Evolutionary conservation across 2,329 filamentous ascomycete genomes (phyloP), one percentile per base, ranked within the genome.

Genomic region (Pseudogymnoascus sp.): DNA sequence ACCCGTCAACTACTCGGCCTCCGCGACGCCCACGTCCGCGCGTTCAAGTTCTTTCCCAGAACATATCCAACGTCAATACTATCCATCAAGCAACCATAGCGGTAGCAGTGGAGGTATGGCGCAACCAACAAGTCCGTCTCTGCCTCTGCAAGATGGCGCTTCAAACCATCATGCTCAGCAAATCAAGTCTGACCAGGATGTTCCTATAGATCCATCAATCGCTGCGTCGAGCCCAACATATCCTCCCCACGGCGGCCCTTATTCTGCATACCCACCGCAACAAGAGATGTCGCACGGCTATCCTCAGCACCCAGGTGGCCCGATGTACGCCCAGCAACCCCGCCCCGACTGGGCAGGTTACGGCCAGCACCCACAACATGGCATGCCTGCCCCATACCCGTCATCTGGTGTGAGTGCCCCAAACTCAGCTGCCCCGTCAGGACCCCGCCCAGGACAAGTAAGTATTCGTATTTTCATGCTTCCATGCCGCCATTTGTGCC

Each of bases 171-270:
- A 88, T 81, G 83, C 85, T 81, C 82, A 84, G 77, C 83, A 86
- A 83, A 84, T 88, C 80, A 93, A 92, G 80, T 96, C 93, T 96
- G 90, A 96, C 92, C 85, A 85, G 85, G 89, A 92, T 87, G 87
- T 96, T 83, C 92, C 92, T 89, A 93, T 96, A 97, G 93, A 97
- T 96, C 92, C 93, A 75, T 96, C 92, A 78, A 96, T 97, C 77
- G 90, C 92, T 78, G 88, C 90, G 73, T 90, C 92, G 75, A 96
- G 92, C 83, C 93, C 93, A 66, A 93, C 91, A 73, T 97, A 96
- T 77, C 85, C 90, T 71, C 89, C 92, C 69, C 85, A 86, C 68
- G 67, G 65, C 73, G 80, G 83, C 67, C 87, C 90, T 76, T 96
- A 96, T 78, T 93, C 92, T 71, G 91, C 93, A 37, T 97, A 97